Evolutionary conservation across 2,329 filamentous ascomycete genomes (phyloP).

Genomic region (Pseudocercospora musae): DNA sequence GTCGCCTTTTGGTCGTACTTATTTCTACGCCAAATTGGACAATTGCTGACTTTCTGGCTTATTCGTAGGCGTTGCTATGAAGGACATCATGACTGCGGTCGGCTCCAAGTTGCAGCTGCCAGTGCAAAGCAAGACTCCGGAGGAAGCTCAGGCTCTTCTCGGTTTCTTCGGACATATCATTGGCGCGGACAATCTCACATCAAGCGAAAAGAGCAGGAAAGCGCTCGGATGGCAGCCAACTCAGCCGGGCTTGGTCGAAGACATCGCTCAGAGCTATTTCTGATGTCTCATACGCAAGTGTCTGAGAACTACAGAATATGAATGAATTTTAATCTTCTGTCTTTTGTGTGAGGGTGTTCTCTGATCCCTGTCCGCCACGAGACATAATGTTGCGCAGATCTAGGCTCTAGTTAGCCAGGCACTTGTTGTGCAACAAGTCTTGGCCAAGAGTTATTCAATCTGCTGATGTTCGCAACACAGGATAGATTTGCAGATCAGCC

Average conservation of each 20-base stretch:
- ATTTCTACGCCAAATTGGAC: not conserved
- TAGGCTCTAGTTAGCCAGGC: not conserved
- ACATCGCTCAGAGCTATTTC: constrained; percentile 25
- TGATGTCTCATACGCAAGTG: not conserved
- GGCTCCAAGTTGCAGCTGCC: constrained; percentile 11
- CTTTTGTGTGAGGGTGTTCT: not conserved
- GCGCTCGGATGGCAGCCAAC: constrained; percentile 42
- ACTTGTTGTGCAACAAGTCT: not conserved
- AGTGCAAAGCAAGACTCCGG: constrained; percentile 18
- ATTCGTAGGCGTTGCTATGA: constrained; percentile 8
- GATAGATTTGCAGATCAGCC: not conserved
- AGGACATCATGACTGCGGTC: constrained; percentile 10
- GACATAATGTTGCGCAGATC: not conserved
- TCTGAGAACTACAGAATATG: not conserved
- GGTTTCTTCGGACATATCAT: constrained; percentile 40
- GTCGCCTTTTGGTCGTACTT: not conserved
- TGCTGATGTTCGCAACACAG: not conserved
- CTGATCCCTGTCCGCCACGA: not conserved
- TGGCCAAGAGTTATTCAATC: too few relatives aligned
- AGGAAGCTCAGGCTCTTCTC: constrained; percentile 29
- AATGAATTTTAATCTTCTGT: not conserved
- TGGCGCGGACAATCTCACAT: constrained; percentile 35
- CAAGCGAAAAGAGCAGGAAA: constrained; percentile 38
- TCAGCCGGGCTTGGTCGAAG: constrained; percentile 37
- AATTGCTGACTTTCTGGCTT: not conserved